phyloP scores from a whole-genome alignment of 352 stramenopile genomes.

The Globisporangium paddicum region DNA sequence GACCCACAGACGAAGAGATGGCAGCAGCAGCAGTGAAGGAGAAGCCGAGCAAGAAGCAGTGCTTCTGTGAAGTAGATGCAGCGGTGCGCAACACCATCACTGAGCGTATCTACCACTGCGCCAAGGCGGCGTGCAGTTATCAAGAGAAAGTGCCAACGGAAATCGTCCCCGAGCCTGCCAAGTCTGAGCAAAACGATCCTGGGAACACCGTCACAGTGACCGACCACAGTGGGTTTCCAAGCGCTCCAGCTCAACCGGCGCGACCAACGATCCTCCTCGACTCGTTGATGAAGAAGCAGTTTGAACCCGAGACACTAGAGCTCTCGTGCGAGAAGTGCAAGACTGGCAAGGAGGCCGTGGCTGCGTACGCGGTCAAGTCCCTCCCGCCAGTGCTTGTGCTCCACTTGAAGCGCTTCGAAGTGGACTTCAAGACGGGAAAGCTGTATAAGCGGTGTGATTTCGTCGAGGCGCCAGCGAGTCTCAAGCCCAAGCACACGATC shows the following conservation, averaged over 20 bases:
- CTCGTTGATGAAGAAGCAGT: slow-evolving; percentile 69
- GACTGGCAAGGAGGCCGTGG: slow-evolving; percentile 52
- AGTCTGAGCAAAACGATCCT: neutral
- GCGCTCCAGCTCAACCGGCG: neutral
- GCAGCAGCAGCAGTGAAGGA: neutral
- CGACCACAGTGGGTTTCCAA: neutral
- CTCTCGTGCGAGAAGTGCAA: slow-evolving; percentile 85
- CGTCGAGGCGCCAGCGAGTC: slow-evolving; percentile 49
- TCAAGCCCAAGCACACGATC: slow-evolving; percentile 37
- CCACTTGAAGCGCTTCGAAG: slow-evolving; percentile 85
- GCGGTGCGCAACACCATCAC: slow-evolving; percentile 24
- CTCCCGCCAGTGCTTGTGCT: slow-evolving; percentile 70
- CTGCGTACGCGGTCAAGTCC: slow-evolving; percentile 58
- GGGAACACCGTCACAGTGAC: neutral
- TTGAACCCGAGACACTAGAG: slow-evolving; percentile 71
- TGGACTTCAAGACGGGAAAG: slow-evolving; percentile 56
- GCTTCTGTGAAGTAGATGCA: slow-evolving; percentile 53
- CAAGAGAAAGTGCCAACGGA: slow-evolving; percentile 33
- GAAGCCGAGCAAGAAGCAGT: slow-evolving; percentile 33
- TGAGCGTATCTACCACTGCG: slow-evolving; percentile 47
- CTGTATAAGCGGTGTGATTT: slow-evolving; percentile 79
- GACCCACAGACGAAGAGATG: slow-evolving; percentile 6
- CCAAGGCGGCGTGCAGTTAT: slow-evolving; percentile 59
- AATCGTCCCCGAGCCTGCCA: neutral
- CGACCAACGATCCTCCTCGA: slow-evolving; percentile 41